Evolutionary conservation across 1,284 basidiomycete genomes (phyloP).

Genomic region (Tetrapyrgos nigripes): DNA sequence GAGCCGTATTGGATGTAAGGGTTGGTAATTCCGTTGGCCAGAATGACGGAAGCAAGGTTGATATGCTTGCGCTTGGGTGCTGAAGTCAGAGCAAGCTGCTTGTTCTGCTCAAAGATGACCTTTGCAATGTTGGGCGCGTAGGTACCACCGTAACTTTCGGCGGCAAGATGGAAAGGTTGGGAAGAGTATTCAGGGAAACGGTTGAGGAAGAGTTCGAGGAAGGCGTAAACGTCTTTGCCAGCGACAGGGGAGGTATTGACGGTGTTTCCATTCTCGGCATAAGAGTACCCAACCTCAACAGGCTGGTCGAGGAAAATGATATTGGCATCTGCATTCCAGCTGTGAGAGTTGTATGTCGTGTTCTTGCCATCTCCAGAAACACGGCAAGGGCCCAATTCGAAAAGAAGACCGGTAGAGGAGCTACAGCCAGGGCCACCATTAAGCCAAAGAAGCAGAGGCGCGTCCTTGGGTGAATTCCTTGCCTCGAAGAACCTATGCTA

Average conservation of each 20-base stretch:
- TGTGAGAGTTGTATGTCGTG: conserved; percentile 76
- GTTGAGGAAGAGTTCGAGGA: conserved; percentile 86
- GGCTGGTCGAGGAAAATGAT: conserved; percentile 87
- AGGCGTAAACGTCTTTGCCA: conserved; percentile 88
- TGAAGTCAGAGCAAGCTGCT: conserved; percentile 50
- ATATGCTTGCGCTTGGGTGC: conserved; percentile 56
- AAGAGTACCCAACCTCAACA: conserved; percentile 89
- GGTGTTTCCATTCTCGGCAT: conserved; percentile 71
- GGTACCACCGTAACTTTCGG: conserved; percentile 82
- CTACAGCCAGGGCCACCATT: conserved; percentile 87
- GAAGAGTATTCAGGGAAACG: conserved; percentile 73
- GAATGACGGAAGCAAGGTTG: conserved; percentile 80
- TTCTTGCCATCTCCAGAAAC: conserved; percentile 72
- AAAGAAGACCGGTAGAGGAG: conserved; percentile 81
- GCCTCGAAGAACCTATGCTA: conserved; percentile 83
- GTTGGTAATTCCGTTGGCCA: conserved; percentile 86
- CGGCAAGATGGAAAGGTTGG: conserved; percentile 73
- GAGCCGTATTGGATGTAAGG: conserved; percentile 77
- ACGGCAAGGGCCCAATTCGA: conserved; percentile 89
- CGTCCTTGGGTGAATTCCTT: conserved; percentile 71
- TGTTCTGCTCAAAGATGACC: conserved; percentile 80
- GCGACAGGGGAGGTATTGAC: conserved; percentile 79
- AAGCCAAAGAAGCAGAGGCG: conserved; percentile 89
- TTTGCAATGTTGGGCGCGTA: conserved; percentile 83
- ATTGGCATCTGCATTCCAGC: conserved; percentile 74